Evolutionary conservation across 352 stramenopile species (phyloP), one percentile per base, ranked within the genome.

Genomic region (Globisporangium mamillatum): DNA sequence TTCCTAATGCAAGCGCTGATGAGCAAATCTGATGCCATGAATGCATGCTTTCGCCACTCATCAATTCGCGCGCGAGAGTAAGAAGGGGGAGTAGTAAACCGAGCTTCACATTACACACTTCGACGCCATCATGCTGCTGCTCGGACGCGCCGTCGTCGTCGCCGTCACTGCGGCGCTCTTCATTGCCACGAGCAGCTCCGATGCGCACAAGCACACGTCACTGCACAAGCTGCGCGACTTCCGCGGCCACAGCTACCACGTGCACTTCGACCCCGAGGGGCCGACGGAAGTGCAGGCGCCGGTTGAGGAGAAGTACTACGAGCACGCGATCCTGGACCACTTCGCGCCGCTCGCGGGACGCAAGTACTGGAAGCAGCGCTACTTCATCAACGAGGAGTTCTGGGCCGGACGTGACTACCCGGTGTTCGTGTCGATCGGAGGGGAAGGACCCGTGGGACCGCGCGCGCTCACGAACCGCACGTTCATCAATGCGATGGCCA

Each of bases 341-440:
- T 92, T 87, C 58, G 78, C 81, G 25, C 82, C 86, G 29, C 74
- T 92, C 46, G 72, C 78, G 25, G 76, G 88, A 50, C 78, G 76
- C 62, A 78, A 76, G 57, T 88, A 73, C 67, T 94, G 86, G 86
- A 90, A 87, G 56, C 92, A 97, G 71, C 82, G 92, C 27, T 97
- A 97, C 71, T 97, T 95, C 54, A 78, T 97, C 48, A 97, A 96
- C 70, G 85, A 96, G 32, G 78, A 97, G 66, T 92, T 92, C 73
- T 96, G 82, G 84, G 86, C 79, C 6, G 78, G 82, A 22, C 80
- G 80, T 46, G 84, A 78, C 50, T 92, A 85, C 69, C 87, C 89
- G 0, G 85, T 98, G 29, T 96, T 98, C 57, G 84, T 98, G 63
- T 97, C 97, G 70, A 92, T 94, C 63, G 86, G 86, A 64, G 86